Evolutionary conservation across 495 filamentous ascomycete genomes (phyloP), one percentile per base, ranked within the genome.

Genomic region (Peziza echinospora): DNA sequence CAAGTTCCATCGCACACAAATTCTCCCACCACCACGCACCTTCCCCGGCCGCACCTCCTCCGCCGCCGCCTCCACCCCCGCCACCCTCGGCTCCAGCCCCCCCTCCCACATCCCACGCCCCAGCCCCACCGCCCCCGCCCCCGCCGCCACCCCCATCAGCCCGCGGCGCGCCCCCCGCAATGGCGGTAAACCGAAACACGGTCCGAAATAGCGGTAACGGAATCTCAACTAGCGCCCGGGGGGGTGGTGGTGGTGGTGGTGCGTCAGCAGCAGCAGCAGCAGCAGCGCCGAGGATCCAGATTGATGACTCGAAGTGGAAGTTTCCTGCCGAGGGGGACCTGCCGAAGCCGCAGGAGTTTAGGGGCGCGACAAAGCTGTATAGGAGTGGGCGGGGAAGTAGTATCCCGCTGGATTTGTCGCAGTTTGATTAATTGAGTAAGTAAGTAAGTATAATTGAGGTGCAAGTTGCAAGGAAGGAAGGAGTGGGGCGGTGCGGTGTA

Each of bases 361-460:
- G 66, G 6, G 80, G 82, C 2, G 75, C 68, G 24, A 61, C 65
- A 26, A 82, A 81, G 57, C 71, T 74, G 53, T 97, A 97, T 63
- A 70, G 86, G 34, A 89, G 87, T 22, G 89, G 89, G 7, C 71
- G 86, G 58, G 87, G 83, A 21, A 93, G 84, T 63, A 93, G 81
- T 66, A 84, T 97, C 34, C 89, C 89, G 34, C 68, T 96, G 56
- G 82, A 97, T 66, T 63, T 97, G 58, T 43, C 34, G 26, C 16
- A 44, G 5, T 47, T 58, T 30, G 55, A 58, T 23, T 59, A 48
- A 28, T 30, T n/a, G n/a, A n/a, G n/a, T n/a, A n/a, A n/a, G n/a
- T n/a, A n/a, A n/a, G n/a, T n/a, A n/a, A n/a, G n/a, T n/a, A n/a
- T n/a, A n/a, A n/a, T n/a, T n/a, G n/a, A n/a, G n/a, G n/a, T n/a